A percentile compares a stretch with the other conserved stretches of the same genome.
Conservation (phyloP, 495 filamentous ascomycete genomes). For the Hypoxylon fuscum region DNA sequence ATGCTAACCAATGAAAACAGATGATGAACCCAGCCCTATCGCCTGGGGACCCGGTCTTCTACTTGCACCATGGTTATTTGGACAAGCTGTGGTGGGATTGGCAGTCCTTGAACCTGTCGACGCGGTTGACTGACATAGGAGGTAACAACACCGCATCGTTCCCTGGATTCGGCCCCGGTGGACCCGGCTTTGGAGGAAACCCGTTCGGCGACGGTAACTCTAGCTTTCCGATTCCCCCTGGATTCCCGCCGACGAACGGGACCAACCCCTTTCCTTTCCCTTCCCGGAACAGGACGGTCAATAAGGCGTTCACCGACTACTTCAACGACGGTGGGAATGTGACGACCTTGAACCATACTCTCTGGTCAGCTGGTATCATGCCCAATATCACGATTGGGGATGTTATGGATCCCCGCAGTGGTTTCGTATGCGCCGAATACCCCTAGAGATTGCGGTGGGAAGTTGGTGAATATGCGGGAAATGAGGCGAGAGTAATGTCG, state of each 20-base stretch:
- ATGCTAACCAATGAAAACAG: conserved; percentile 23
- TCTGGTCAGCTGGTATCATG: conserved; percentile 40
- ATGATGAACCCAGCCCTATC: conserved; percentile 43
- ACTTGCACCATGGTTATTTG: conserved; percentile 61
- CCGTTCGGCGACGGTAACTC: conserved; percentile 12
- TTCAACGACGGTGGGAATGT: conserved; percentile 45
- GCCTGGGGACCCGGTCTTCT: conserved; percentile 60
- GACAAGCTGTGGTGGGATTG: conserved; percentile 62
- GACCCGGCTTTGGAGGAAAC: conserved; percentile 15
- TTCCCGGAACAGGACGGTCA: conserved; percentile 14
- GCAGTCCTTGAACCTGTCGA: conserved; percentile 50
- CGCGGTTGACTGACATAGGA: conserved; percentile 41
- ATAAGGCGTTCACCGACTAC: conserved; percentile 40
- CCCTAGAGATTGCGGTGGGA: background rate
- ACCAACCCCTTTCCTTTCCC: conserved; percentile 18
- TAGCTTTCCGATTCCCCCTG: conserved; percentile 2
- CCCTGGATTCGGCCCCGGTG: conserved; percentile 2
- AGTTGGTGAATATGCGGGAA: too few species aligned
- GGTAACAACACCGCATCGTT: conserved; percentile 37
- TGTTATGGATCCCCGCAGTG: conserved; percentile 47
- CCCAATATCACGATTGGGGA: conserved; percentile 45
- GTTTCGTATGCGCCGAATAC: conserved; percentile 46
- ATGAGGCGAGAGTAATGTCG: too few species aligned
- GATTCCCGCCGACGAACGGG: conserved; percentile 10
- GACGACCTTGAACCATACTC: conserved; percentile 48